Conservation (phyloP, 2,329 filamentous ascomycete genomes). For the Didymella exigua region DNA sequence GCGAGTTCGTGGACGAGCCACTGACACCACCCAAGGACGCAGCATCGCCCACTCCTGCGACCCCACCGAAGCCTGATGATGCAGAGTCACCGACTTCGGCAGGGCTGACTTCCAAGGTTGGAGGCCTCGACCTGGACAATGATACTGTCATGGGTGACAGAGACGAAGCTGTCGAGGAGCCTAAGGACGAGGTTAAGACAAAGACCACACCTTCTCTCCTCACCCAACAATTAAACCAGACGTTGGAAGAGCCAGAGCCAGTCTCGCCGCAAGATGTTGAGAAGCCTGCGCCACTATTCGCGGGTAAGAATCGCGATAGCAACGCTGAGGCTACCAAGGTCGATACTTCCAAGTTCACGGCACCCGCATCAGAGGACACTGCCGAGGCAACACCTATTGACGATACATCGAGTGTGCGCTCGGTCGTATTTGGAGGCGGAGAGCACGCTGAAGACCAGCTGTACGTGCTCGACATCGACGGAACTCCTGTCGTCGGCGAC, state of each 20-base stretch:
- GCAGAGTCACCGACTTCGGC: constrained; percentile 57
- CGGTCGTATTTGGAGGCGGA: constrained; percentile 43
- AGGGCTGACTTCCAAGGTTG: constrained; percentile 61
- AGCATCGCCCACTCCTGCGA: constrained; percentile 24
- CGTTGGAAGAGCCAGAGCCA: constrained; percentile 24
- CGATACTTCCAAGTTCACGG: constrained; percentile 38
- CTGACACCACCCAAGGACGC: constrained; percentile 61
- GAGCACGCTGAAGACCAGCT: constrained; percentile 42
- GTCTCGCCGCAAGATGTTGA: constrained; percentile 68
- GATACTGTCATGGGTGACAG: constrained; percentile 57
- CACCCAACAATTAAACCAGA: constrained; percentile 50
- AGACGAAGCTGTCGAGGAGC: constrained; percentile 26
- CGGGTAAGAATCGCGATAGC: constrained; percentile 46
- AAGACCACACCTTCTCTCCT: constrained; percentile 48
- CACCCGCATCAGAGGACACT: constrained; percentile 36
- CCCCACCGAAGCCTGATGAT: constrained; percentile 34
- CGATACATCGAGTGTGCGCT: constrained; percentile 42
- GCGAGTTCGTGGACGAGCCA: constrained; percentile 79
- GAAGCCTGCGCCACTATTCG: constrained; percentile 70
- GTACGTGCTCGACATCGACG: constrained; percentile 65
- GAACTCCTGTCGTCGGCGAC: constrained; percentile 86
- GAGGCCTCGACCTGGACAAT: constrained; percentile 64
- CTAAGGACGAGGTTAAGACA: constrained; percentile 29
- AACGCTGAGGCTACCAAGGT: constrained; percentile 36
- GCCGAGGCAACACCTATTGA: constrained; percentile 47